Evolutionary conservation across 2,329 filamentous ascomycete species (phyloP).

Genomic region (Xylariaceae sp.): DNA sequence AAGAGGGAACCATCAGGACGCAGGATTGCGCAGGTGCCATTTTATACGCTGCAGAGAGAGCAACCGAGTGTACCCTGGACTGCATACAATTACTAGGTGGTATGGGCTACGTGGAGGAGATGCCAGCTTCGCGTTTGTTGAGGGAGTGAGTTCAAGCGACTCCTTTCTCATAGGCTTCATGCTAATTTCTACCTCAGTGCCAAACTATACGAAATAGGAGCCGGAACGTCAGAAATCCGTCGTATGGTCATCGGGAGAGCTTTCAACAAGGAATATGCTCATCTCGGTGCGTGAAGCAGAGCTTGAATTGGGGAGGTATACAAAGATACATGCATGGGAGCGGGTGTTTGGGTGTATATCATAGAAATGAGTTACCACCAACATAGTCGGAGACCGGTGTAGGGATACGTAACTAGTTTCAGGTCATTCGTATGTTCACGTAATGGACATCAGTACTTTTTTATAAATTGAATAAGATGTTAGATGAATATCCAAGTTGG

Average conservation of each 20-base stretch:
- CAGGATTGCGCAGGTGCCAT: slow-evolving; percentile 95
- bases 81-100: slow-evolving; percentile 90
- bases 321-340: slow-evolving; percentile 12
- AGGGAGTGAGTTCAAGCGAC: slow-evolving; percentile 52
- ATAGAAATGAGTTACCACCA: no score
- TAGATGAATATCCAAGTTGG: no score
- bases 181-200: slow-evolving; percentile 40
- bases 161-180: background rate
- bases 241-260: slow-evolving; percentile 90
- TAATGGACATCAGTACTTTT: no score
- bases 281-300: slow-evolving; percentile 19
- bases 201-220: slow-evolving; percentile 91
- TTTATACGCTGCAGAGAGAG: slow-evolving; percentile 85
- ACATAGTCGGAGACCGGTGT: no score
- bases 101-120: slow-evolving; percentile 95
- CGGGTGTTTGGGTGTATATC: slow-evolving; percentile 10
- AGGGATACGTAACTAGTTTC: no score
- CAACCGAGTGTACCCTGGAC: slow-evolving; percentile 81
- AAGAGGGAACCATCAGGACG: slow-evolving; percentile 67
- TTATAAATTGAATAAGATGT: no score
- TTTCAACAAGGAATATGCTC: slow-evolving; percentile 80
- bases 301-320: slow-evolving; percentile 1
- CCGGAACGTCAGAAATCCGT: slow-evolving; percentile 89
- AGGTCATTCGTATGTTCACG: no score
- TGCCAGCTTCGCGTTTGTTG: slow-evolving; percentile 80